Conservation (phyloP, 1,139 yeast genomes). For the Suhomyces bolitotheri region DNA sequence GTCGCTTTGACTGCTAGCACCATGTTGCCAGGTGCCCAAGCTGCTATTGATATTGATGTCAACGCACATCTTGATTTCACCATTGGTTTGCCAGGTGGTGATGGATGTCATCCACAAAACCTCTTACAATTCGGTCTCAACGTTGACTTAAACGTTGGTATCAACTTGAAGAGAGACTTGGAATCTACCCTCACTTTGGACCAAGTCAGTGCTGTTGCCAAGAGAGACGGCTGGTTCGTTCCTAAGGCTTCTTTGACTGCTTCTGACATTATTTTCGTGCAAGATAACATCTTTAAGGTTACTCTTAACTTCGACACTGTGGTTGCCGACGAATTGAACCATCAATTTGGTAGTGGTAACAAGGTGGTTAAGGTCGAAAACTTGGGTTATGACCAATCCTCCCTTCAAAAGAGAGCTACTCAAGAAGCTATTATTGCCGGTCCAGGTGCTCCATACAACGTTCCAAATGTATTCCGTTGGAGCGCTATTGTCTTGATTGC, state of each 20-base stretch:
- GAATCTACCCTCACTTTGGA: slow-evolving; percentile 1
- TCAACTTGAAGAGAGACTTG: slow-evolving; percentile 17
- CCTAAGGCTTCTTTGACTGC: slow-evolving; percentile 33
- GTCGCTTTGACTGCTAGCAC: slow-evolving; percentile 16
- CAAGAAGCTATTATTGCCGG: slow-evolving; percentile 13
- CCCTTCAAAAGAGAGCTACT: slow-evolving; percentile 12
- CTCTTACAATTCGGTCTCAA: slow-evolving; percentile 18
- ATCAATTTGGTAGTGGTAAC: slow-evolving; percentile 8
- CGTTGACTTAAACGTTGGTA: slow-evolving; percentile 16
- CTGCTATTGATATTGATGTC: slow-evolving; percentile 12
- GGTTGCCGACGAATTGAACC: slow-evolving; percentile 16
- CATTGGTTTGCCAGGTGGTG: slow-evolving; percentile 11
- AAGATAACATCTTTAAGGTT: slow-evolving; percentile 30
- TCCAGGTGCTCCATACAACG: slow-evolving; percentile 12
- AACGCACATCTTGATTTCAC: slow-evolving; percentile 14
- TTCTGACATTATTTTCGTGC: slow-evolving; percentile 26
- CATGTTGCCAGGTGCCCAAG: slow-evolving; percentile 13
- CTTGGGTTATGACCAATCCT: slow-evolving; percentile 13
- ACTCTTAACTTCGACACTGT: slow-evolving; percentile 23
- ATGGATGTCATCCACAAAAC: slow-evolving; percentile 13
- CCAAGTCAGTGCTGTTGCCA: slow-evolving; percentile 10
- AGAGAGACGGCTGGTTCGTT: slow-evolving; percentile 18
- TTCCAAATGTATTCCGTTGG: slow-evolving; percentile 25
- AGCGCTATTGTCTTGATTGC: slow-evolving; percentile 27
- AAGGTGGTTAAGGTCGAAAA: slow-evolving; percentile 9